Conservation (phyloP, 176 grass and related monocot genomes). For the Oryza punctata region DNA sequence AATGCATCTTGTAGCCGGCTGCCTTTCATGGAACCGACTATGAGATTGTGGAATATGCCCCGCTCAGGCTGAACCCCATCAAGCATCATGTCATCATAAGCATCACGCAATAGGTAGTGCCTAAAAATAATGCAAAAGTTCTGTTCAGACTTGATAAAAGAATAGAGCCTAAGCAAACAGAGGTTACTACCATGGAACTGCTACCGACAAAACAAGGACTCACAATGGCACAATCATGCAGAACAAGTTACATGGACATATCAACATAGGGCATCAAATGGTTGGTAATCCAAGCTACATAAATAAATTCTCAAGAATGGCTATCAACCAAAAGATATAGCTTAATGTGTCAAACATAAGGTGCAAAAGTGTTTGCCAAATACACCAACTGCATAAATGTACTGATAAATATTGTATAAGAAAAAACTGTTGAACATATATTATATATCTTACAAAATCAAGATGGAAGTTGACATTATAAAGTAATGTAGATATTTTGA, state of each 20-base stretch:
- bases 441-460: background rate
- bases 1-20: conserved; percentile 88
- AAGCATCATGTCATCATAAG: conserved; percentile 92
- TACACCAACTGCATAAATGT: background rate
- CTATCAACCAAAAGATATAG: background rate
- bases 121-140: conserved; percentile 36
- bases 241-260: conserved; percentile 4
- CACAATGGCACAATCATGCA: background rate
- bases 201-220: background rate
- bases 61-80: conserved; percentile 87
- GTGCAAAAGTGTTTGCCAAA: background rate
- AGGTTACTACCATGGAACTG: conserved; percentile 12
- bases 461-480: background rate
- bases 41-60: conserved; percentile 85
- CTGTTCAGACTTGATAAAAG: conserved; percentile 6
- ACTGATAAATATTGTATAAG: background rate
- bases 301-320: background rate
- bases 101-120: conserved; percentile 82
- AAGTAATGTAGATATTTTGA: background rate
- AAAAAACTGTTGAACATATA: background rate
- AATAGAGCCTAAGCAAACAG: background rate
- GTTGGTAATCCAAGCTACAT: conserved; percentile 3
- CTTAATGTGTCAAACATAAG: background rate
- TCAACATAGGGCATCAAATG: conserved; percentile 4
- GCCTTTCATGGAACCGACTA: conserved; percentile 94